A percentile compares a stretch with the other conserved stretches of the same genome.
Conservation (phyloP, 2,329 filamentous ascomycete species). For the Stemphylium vesicarium region DNA sequence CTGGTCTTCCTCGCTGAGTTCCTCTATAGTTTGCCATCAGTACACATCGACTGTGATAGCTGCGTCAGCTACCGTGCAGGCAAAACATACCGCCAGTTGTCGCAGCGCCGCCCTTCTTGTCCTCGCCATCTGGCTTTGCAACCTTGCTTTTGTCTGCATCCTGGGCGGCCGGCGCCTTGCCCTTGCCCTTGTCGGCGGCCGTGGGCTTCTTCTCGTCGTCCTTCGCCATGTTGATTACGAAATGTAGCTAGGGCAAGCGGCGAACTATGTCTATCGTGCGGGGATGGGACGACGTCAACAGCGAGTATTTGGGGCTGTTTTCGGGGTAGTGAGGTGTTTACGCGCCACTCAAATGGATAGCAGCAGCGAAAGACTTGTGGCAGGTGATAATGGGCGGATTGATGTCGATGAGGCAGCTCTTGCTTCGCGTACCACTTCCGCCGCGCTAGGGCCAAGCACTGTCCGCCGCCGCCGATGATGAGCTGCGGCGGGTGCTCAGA, state of each 20-base stretch:
- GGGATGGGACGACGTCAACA: slow-evolving; percentile 20
- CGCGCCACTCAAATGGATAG: slow-evolving; percentile 12
- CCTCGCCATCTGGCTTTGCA: slow-evolving; percentile 74
- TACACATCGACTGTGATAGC: slow-evolving; percentile 23
- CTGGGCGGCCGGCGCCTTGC: slow-evolving; percentile 75
- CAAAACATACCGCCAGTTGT: slow-evolving; percentile 60
- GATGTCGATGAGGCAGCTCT: slow-evolving; percentile 43
- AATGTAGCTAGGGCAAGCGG: slow-evolving; percentile 44
- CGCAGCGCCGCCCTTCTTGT: slow-evolving; percentile 76
- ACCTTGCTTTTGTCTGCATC: slow-evolving; percentile 64
- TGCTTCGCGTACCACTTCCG: slow-evolving; percentile 23
- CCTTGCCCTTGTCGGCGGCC: slow-evolving; percentile 93
- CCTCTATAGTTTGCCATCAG: slow-evolving; percentile 65
- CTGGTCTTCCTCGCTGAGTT: slow-evolving; percentile 97
- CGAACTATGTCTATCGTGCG: slow-evolving; percentile 32
- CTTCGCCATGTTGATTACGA: slow-evolving; percentile 76
- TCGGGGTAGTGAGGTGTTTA: slow-evolving; percentile 1
- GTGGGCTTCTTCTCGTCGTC: slow-evolving; percentile 85
- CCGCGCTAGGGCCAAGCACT: slow-evolving; percentile 31
- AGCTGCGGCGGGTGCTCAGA: slow-evolving; percentile 22
- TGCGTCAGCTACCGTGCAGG: slow-evolving; percentile 17
- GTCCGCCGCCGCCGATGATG: slow-evolving; percentile 25
- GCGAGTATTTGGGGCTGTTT: neutral
- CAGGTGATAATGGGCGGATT: slow-evolving; percentile 28
- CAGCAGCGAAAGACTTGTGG: slow-evolving; percentile 19